phyloP scores from a whole-genome alignment of 1,139 yeast species.

The Oligophagozyma castellii region DNA sequence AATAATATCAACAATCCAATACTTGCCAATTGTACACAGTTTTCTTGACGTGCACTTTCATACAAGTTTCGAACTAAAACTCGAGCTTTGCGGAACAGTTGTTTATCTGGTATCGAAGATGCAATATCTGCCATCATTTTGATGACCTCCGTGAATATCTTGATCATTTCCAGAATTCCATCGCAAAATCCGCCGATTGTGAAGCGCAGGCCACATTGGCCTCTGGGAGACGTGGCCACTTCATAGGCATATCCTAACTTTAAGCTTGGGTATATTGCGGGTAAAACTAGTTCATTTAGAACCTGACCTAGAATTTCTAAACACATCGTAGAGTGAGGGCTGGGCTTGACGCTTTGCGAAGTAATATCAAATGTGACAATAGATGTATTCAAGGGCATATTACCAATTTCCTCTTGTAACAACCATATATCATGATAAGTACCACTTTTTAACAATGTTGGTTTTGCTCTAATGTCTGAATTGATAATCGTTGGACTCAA shows the following conservation, averaged over 20 bases:
- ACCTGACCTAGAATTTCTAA: conserved; percentile 39
- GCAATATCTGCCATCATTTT: conserved; percentile 6
- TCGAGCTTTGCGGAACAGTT: conserved; percentile 28
- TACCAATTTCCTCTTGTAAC: conserved; percentile 22
- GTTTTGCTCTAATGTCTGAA: too few species aligned
- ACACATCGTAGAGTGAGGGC: conserved; percentile 28
- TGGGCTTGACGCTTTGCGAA: conserved; percentile 17
- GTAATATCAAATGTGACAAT: conserved; percentile 35
- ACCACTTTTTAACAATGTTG: conserved; percentile 21
- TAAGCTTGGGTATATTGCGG: conserved; percentile 36
- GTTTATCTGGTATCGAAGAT: conserved; percentile 7
- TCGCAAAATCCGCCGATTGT: conserved; percentile 36
- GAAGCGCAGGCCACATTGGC: conserved; percentile 36
- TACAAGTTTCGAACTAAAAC: conserved; percentile 33
- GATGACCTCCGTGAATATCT: conserved; percentile 8
- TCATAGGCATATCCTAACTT: conserved; percentile 42
- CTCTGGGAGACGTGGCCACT: conserved; percentile 35
- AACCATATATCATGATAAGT: conserved; percentile 36
- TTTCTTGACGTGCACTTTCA: conserved; percentile 26
- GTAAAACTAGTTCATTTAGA: conserved; percentile 29
- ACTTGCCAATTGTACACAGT: conserved; percentile 32
- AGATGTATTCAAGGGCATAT: conserved; percentile 20
- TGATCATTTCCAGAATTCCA: conserved; percentile 22
- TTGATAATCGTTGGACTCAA: conserved; percentile 24
- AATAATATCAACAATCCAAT: conserved; percentile 36